Evolutionary conservation across 2,329 filamentous ascomycete genomes (phyloP), one percentile per base, ranked within the genome.

Genomic region (Hortaea werneckii): DNA sequence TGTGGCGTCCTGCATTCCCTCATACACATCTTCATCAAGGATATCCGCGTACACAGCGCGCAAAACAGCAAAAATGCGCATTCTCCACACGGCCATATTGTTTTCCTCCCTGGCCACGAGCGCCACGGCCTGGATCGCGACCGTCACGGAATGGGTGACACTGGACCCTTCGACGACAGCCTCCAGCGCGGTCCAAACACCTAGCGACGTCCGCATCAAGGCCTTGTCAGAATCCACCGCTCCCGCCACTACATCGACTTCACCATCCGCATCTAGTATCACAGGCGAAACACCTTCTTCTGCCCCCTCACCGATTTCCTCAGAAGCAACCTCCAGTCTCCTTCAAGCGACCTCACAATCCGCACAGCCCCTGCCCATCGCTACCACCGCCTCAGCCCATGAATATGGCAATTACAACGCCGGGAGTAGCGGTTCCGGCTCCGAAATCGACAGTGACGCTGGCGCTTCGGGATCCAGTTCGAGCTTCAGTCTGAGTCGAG

Each of bases 401-500:
- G 20, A 10, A 37, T 28, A 32, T 6, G 8, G 37, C 13, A 8
- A 39, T 29, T 29, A 35, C 38, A 29, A 48, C 8, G 34, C 30
- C 27, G 29, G 43, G 13, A 29, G 12, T 20, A 5, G 6, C 11
- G 40, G 42, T 26, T 34, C 42, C 12, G 47, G 40, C 13, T 13
- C 34, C n/a, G 35, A 7, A n/a, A 50, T 59, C 12, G 57, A 63
- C 49, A 60, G 56, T 10, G 54, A 60, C 50, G 76, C 76, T 30
- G 86, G 85, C 26, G 84, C 85, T 11, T 75, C 78, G 34, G 85
- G 86, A 12, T 65, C 72, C 11, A 47, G 53, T 6, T 49, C 48
- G 5, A 77, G 75, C 11, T 74, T 84, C 54, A 71, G 71, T 34
- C 66, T 92, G 20, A 86, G 83, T 2, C 78, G 73, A 34, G 83